Evolutionary conservation across 208 protist species (phyloP).

Genomic region (Tritrichomonas foetus): DNA sequence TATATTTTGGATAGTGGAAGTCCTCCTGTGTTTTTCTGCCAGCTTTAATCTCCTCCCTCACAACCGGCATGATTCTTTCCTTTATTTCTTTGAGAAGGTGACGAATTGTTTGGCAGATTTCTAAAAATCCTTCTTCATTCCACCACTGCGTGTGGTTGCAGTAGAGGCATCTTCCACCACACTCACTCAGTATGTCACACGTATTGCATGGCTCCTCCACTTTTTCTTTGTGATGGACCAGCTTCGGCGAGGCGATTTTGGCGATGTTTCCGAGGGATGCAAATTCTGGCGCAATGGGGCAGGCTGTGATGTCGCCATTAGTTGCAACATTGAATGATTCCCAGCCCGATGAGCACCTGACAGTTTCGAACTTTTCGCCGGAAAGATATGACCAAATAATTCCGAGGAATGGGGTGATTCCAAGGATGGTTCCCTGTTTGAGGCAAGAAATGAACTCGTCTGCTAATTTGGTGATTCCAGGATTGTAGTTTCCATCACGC

Average conservation of each 20-base stretch:
- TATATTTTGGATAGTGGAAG: constrained; percentile 31
- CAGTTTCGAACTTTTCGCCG: background rate
- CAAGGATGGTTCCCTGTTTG: background rate
- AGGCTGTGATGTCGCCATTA: background rate
- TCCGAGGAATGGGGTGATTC: background rate
- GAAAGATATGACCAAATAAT: constrained; percentile 1
- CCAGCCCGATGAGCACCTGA: background rate
- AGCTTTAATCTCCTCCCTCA: background rate
- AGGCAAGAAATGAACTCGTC: background rate
- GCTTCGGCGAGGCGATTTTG: background rate
- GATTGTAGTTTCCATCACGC: background rate
- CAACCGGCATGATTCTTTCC: background rate
- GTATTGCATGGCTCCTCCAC: background rate
- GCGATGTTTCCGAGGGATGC: background rate
- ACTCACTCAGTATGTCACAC: background rate
- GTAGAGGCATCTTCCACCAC: background rate
- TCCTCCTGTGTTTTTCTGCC: background rate
- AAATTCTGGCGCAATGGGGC: background rate
- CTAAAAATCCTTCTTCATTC: background rate
- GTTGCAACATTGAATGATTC: background rate
- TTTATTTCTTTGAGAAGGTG: background rate
- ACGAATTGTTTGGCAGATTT: background rate
- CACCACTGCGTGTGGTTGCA: background rate
- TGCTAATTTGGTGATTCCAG: background rate
- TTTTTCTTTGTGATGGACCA: background rate